Base-by-base conservation (phyloP, 805 yeast genomes). In the Diddensiella transvaalensis region DNA sequence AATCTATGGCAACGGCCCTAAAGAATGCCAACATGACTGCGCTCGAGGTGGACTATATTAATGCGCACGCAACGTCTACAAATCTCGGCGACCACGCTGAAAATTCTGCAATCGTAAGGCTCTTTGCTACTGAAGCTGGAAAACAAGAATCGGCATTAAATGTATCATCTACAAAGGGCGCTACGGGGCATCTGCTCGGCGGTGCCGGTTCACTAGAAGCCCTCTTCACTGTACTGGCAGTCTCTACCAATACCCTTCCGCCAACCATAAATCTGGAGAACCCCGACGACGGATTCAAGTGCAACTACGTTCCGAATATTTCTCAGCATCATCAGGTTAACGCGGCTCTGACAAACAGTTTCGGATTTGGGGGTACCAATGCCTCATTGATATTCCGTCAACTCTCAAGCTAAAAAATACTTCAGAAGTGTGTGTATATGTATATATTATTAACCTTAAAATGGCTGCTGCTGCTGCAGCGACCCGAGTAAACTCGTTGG, bases 341-440 rank as follows among this genome's bases (percentile, higher is more conserved):
- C 2, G 74, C 77, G 54, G 97, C 91, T 0, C 52, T 93, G 57
- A 79, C 88, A 42, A 93, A 93, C 61, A 87, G 96, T 58, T 91
- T 95, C 68, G 99, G 99, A 0, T 93, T 93, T 69, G 99, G 99
- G 4, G 99, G 99, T 5, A 87, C 95, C 3, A 93, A 93, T 65
- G 83, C 95, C 4, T 76, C 95, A 2, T 60, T 93, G 2, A 44
- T 65, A 3, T 65, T 40, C 32, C 8, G 32, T n/a, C n/a, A n/a
- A n/a, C n/a, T n/a, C n/a, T n/a, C n/a, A n/a, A n/a, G n/a, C n/a
- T n/a, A n/a, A n/a, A n/a, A n/a, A n/a, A n/a, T n/a, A n/a, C n/a
- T n/a, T n/a, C n/a, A n/a, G n/a, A n/a, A n/a, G n/a, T n/a, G n/a
- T n/a, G n/a, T n/a, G n/a, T n/a, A n/a, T n/a, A n/a, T n/a, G n/a